Evolutionary conservation across 768 basidiomycete species (phyloP), one percentile per base, ranked within the genome.

Genomic region (Saitozyma sp.): DNA sequence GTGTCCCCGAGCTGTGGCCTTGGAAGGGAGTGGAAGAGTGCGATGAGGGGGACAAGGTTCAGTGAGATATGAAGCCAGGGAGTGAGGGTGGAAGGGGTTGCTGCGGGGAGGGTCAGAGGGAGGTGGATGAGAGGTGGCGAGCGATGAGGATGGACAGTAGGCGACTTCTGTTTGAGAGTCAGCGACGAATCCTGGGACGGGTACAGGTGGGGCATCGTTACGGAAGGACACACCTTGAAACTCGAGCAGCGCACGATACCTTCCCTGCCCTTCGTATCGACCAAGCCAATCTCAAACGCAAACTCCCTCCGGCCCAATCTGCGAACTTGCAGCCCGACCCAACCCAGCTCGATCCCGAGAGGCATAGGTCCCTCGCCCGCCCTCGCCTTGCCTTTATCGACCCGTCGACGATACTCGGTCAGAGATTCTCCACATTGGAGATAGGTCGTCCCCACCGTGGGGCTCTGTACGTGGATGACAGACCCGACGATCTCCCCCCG

Each of bases 391-490:
- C 62, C 62, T 61, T 62, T 63, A 16, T 58, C 56, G 29, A 51
- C 11, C 10, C 50, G 11, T 45, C 39, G 14, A 17, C 55, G 38
- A 43, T 51, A 55, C 29, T 62, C 55, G 7, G 8, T 48, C 9
- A 46, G 3, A 10, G 59, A 66, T 13, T 14, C 20, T 50, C 75
- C 77, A 40, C 75, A 68, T 65, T 78, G 77, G 29, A 78, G 74
- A 46, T 67, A 78, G 0, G 75, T 75, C 8, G 56, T 38, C 14
- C 48, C 43, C 4, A 65, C 50, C 37, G 58, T 61, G 11, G 77
- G 73, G 0, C 67, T 68, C 50, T 78, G 77, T 10, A 78, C 64
- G 55, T 78, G 77, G 17, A 76, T 58, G 0, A 75, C 75, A 4
- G 54, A 20, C 41, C 75, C 68, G 4, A 41, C 41, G 0, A 73